A percentile compares a stretch with the other conserved stretches of the same genome.
phyloP scores from a whole-genome alignment of 2,329 filamentous ascomycete species.

The Alternaria ventricosa region DNA sequence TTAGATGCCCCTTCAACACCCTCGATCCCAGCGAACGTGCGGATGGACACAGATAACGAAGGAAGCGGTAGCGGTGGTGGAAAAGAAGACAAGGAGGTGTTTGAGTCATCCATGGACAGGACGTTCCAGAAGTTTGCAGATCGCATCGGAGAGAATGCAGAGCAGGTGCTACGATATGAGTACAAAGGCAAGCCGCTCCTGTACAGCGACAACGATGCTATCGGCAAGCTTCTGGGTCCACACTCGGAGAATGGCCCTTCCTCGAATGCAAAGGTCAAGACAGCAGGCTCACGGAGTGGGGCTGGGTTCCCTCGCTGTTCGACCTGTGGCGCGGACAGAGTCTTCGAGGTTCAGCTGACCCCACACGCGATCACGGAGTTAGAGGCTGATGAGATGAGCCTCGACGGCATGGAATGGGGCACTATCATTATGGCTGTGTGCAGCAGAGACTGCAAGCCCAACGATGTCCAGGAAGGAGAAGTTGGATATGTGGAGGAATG shows the following conservation, averaged over 20 bases:
- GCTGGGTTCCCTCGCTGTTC: slow-evolving; percentile 73
- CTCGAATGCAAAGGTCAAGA: slow-evolving; percentile 39
- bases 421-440: slow-evolving; percentile 90
- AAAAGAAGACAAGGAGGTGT: slow-evolving; percentile 56
- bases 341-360: slow-evolving; percentile 91
- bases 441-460: slow-evolving; percentile 74
- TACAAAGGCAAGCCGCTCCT: slow-evolving; percentile 65
- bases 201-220: slow-evolving; percentile 77
- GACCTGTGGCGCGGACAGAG: slow-evolving; percentile 75
- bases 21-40: slow-evolving; percentile 56
- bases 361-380: slow-evolving; percentile 89
- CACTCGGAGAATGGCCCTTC: slow-evolving; percentile 36
- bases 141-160: slow-evolving; percentile 57
- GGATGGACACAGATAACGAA: slow-evolving; percentile 49
- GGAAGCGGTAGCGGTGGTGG: slow-evolving; percentile 37
- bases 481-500: slow-evolving; percentile 91
- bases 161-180: slow-evolving; percentile 60
- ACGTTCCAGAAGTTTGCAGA: slow-evolving; percentile 61
- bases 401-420: slow-evolving; percentile 97
- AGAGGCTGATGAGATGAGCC: slow-evolving; percentile 71
- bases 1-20: slow-evolving; percentile 66
- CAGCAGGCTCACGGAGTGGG: slow-evolving; percentile 27
- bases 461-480: slow-evolving; percentile 64
- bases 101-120: slow-evolving; percentile 57
- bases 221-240: slow-evolving; percentile 68